A percentile compares a stretch with the other conserved stretches of the same genome.
These are phyloP conservation scores for Fusarium udum DNA, from an alignment of 2,329 filamentous ascomycete genomes.

Conservation along the genomic window DNA sequence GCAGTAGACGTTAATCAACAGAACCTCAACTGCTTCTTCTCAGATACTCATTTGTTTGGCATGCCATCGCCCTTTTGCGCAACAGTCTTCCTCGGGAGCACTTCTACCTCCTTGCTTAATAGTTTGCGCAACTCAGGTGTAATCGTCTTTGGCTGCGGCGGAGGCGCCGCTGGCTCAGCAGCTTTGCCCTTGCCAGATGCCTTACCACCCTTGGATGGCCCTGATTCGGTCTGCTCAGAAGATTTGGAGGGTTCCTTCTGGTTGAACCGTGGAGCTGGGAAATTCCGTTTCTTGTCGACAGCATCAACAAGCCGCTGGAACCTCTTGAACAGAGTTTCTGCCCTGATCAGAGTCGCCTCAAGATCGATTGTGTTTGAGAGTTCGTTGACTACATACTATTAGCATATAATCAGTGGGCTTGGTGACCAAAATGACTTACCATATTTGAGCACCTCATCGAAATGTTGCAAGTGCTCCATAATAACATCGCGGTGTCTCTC, in stretches of 20 bases:
- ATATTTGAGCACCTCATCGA: conserved; percentile 98
- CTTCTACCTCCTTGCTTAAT: conserved; percentile 59
- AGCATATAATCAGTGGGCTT: conserved; percentile 6
- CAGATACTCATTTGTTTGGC: conserved; percentile 40
- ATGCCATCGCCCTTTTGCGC: conserved; percentile 50
- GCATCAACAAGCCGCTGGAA: conserved; percentile 91
- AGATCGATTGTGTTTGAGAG: conserved; percentile 93
- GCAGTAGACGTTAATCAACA: not conserved
- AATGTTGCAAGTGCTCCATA: conserved; percentile 91
- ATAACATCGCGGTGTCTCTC: conserved; percentile 98
- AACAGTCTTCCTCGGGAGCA: conserved; percentile 52
- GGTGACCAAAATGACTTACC: conserved; percentile 61
- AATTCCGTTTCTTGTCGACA: conserved; percentile 90
- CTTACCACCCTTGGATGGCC: conserved; percentile 25
- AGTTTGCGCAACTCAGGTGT: conserved; percentile 66
- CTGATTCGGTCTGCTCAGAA: conserved; percentile 17
- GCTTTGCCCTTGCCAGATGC: conserved; percentile 49
- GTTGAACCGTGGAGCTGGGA: conserved; percentile 65
- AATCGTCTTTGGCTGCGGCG: conserved; percentile 57
- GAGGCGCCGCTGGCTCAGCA: conserved; percentile 46
- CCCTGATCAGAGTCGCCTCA: conserved; percentile 83
- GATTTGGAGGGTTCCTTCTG: conserved; percentile 28
- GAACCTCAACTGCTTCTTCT: not conserved
- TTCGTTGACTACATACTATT: conserved; percentile 78
- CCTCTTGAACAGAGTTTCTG: conserved; percentile 86